phyloP scores from a whole-genome alignment of 2,329 filamentous ascomycete species.

The Colletotrichum lupini region DNA sequence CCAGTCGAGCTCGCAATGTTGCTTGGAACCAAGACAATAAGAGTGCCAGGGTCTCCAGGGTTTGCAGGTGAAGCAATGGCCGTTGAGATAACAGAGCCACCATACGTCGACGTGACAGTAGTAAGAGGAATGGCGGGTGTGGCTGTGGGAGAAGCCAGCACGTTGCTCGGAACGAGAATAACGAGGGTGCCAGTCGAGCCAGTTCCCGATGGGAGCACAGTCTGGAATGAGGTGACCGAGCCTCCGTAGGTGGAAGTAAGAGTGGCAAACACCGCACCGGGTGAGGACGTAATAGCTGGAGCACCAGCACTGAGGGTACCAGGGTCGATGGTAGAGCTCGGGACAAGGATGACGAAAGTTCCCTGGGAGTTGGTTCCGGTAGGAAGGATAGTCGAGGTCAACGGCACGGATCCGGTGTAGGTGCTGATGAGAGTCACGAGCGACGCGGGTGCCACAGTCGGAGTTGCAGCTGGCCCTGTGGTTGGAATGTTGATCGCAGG shows the following conservation, averaged over 20 bases:
- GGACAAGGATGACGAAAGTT: constrained; percentile 21
- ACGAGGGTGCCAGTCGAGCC: constrained; percentile 22
- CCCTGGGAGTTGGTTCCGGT: not conserved
- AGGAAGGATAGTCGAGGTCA: constrained; percentile 12
- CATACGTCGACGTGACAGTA: constrained; percentile 21
- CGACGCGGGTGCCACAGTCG: not conserved
- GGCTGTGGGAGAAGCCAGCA: not conserved
- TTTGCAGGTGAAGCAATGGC: constrained; percentile 20
- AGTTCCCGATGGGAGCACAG: constrained; percentile 7
- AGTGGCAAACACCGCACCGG: constrained; percentile 7
- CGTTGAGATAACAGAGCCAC: constrained; percentile 15
- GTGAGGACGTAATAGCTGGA: not conserved
- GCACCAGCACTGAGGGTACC: not conserved
- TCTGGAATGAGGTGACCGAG: constrained; percentile 17
- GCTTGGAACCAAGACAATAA: constrained; percentile 19
- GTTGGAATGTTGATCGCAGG: not conserved
- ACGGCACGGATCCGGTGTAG: constrained; percentile 1
- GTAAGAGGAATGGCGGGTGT: not conserved
- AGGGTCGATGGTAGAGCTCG: not conserved
- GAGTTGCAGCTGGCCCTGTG: not conserved
- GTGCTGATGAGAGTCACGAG: constrained; percentile 25
- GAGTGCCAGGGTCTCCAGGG: constrained; percentile 26
- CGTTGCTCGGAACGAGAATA: constrained; percentile 22
- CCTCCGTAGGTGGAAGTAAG: constrained; percentile 19
- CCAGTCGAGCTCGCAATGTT: not conserved